A percentile compares a stretch with the other conserved stretches of the same genome.
Conservation (phyloP, 305 asterid species). For the Fraxinus velutina region DNA sequence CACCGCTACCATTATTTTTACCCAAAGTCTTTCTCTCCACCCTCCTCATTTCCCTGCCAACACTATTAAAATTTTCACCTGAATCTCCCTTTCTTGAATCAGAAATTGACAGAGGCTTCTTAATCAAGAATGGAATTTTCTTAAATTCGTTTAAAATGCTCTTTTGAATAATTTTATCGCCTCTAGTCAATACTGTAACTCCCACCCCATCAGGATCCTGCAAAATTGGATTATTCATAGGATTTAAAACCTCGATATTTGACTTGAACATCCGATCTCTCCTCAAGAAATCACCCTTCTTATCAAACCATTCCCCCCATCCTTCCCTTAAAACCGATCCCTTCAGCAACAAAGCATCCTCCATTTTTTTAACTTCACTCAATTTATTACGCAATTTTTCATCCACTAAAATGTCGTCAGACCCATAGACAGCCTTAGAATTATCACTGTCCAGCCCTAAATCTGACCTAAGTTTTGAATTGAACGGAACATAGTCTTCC, state of each 20-base stretch:
- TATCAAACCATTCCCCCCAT: constrained; percentile 98
- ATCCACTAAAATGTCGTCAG: constrained; percentile 75
- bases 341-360: constrained; percentile 81
- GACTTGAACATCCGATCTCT: constrained; percentile 88
- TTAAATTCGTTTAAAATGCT: constrained; percentile 61
- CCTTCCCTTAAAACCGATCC: constrained; percentile 87
- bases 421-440: constrained; percentile 51
- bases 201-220: constrained; percentile 92
- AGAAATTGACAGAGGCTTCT: constrained; percentile 51
- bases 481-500: constrained; percentile 83
- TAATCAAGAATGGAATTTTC: constrained; percentile 50
- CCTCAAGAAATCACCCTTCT: constrained; percentile 81
- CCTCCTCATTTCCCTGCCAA: constrained; percentile 30
- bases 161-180: constrained; percentile 65
- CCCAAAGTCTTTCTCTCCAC: constrained; percentile 54
- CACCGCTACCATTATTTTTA: constrained; percentile 23
- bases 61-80: constrained; percentile 14
- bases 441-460: constrained; percentile 50
- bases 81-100: constrained; percentile 25
- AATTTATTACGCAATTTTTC: constrained; percentile 58
- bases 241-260: constrained; percentile 71
- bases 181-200: constrained; percentile 61
- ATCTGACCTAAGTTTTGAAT: constrained; percentile 46
- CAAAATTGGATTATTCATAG: constrained; percentile 68
- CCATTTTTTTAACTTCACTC: constrained; percentile 51